These are phyloP conservation scores for Jasminum sambac DNA, from an alignment of 257 asterid genomes.

Conservation along the genomic window DNA sequence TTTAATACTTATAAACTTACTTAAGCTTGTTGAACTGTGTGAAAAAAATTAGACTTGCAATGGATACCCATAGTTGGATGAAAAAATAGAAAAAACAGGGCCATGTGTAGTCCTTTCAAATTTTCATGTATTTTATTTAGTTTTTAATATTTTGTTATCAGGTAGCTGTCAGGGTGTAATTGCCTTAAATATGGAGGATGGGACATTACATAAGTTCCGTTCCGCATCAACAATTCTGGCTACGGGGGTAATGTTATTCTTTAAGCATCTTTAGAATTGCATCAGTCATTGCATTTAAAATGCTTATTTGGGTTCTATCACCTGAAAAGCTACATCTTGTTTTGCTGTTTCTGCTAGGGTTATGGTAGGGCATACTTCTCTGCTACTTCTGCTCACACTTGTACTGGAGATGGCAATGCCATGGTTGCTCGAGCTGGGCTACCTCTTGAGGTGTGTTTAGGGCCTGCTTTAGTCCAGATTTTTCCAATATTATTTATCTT, in stretches of 20 bases:
- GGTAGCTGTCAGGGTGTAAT: slow-evolving; percentile 81
- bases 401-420: slow-evolving; percentile 99
- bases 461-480: too few species aligned
- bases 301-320: slow-evolving; percentile 6
- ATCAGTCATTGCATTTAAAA: slow-evolving; percentile 7
- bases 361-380: slow-evolving; percentile 96
- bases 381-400: slow-evolving; percentile 99
- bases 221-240: slow-evolving; percentile 89
- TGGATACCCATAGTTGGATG: not conserved
- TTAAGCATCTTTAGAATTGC: slow-evolving; percentile 10
- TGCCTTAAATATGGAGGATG: slow-evolving; percentile 97
- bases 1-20: not conserved
- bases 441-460: slow-evolving; percentile 75
- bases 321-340: slow-evolving; percentile 16
- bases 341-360: slow-evolving; percentile 52
- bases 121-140: not conserved
- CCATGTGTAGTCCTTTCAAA: too few species aligned
- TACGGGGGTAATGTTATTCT: slow-evolving; percentile 69
- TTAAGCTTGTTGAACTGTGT: not conserved
- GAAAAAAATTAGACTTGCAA: not conserved
- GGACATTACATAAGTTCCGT: slow-evolving; percentile 89
- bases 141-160: slow-evolving; percentile 20
- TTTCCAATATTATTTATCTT: too few species aligned
- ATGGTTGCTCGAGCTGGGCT: slow-evolving; percentile 99
- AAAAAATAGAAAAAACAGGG: too few species aligned